Evolutionary conservation across 306 rosid species (phyloP), one percentile per base, ranked within the genome.

Genomic region (Sophora flavescens): DNA sequence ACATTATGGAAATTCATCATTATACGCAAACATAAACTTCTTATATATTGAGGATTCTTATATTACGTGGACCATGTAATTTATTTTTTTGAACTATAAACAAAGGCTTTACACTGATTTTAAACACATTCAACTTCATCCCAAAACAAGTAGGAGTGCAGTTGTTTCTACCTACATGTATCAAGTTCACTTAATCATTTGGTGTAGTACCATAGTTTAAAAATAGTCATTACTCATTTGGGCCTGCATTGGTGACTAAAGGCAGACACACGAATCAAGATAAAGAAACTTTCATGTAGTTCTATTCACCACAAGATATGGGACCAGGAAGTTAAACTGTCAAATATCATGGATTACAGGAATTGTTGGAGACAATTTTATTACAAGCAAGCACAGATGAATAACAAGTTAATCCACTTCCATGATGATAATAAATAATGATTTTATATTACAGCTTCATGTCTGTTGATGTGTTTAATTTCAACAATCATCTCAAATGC

Each of bases 321-420:
- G 41, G 28, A 18, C 9, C 54, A 26, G 13, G 42, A 18, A 71
- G 54, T 51, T 50, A 50, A 50, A 42, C 61, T 76, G 53, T 64
- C 39, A 60, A 69, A 6, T 48, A 59, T 48, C 62, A 60, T 78
- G 57, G 68, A 33, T 50, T 59, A 36, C 33, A 59, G 62, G 76
- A 79, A 52, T 52, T 52, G 42, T 52, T 32, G 57, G 22, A 59
- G 60, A 63, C 9, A 66, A 41, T 41, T 45, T 67, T 45, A 41
- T 45, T 30, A 67, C 12, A 26, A 3, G 8, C 12, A 26, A 3
- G 8, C 60, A 44, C 8, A 6, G 12, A 53, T 57, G 15, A 51
- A 51, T 26, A 47, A 14, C 33, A 26, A 10, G 47, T 59, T 22
- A 76, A 42, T 64, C 28, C 16, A 48, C 28, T 36, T 69, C 62